Evolutionary conservation across 306 rosid genomes (phyloP).

Genomic region (Vigna trinervia): DNA sequence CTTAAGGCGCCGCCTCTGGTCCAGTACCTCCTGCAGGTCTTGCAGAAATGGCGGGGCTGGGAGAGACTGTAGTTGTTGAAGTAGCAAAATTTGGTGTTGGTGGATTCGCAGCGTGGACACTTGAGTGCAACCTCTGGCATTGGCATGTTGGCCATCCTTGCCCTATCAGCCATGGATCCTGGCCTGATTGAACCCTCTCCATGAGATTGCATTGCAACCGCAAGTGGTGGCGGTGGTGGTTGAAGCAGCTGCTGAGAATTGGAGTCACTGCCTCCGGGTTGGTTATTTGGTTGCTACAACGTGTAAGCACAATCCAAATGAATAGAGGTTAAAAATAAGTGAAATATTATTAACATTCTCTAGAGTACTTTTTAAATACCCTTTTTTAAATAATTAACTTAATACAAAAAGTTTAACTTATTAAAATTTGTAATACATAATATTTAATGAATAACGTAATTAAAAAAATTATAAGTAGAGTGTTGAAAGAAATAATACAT

Average conservation of each 20-base stretch:
- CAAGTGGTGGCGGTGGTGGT: background rate
- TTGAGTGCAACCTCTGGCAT: slow-evolving; percentile 68
- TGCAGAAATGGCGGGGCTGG: background rate
- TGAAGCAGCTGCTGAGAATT: slow-evolving; percentile 57
- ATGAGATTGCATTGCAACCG: slow-evolving; percentile 46
- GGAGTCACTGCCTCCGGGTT: slow-evolving; percentile 20
- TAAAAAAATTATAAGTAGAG: too few species aligned
- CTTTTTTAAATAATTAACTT: too few species aligned
- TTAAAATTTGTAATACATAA: too few species aligned
- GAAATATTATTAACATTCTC: too few species aligned
- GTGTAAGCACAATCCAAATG: background rate
- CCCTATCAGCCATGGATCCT: slow-evolving; percentile 80
- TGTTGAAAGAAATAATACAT: too few species aligned
- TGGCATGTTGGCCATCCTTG: slow-evolving; percentile 82
- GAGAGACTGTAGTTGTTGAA: background rate
- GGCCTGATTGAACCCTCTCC: slow-evolving; percentile 67
- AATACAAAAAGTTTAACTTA: too few species aligned
- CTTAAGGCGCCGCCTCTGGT: slow-evolving; percentile 80
- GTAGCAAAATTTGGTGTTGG: background rate
- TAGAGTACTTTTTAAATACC: too few species aligned
- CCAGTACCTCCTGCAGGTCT: slow-evolving; percentile 49
- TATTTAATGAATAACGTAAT: too few species aligned
- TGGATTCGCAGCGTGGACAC: slow-evolving; percentile 56
- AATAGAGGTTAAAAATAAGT: background rate
- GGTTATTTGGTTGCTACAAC: slow-evolving; percentile 51